Conservation (phyloP, 768 basidiomycete species). For the Termitomyces sp. region DNA sequence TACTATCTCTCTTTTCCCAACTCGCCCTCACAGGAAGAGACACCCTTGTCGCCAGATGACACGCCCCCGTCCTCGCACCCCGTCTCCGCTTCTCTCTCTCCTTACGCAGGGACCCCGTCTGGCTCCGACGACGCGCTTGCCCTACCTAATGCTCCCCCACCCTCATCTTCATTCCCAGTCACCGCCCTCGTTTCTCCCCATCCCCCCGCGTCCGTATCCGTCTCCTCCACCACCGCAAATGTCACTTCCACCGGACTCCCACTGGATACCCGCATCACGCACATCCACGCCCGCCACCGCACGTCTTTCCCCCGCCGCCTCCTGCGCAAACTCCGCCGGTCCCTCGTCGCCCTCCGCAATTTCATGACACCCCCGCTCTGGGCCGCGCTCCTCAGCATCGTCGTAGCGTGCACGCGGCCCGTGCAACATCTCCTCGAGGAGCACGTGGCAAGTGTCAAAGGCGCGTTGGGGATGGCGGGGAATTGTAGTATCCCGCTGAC, state of each 20-base stretch:
- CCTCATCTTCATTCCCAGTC: neutral
- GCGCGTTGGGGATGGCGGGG: conserved; percentile 65
- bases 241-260: neutral
- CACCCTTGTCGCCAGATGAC: neutral
- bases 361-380: conserved; percentile 92
- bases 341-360: conserved; percentile 44
- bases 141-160: neutral
- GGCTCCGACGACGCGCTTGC: neutral
- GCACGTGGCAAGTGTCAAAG: conserved; percentile 63
- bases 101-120: neutral
- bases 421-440: conserved; percentile 68
- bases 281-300: neutral
- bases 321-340: conserved; percentile 23
- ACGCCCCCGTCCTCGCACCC: conserved; percentile 1
- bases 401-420: conserved; percentile 75
- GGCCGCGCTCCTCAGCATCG: conserved; percentile 69
- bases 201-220: neutral
- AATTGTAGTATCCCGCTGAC: conserved; percentile 86
- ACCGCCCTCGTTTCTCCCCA: neutral
- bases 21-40: conserved; percentile 13
- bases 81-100: neutral
- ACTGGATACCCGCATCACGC: neutral
- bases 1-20: conserved; percentile 21
- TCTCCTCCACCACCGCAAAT: neutral
- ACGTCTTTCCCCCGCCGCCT: conserved; percentile 15